Evolutionary conservation across 2,329 filamentous ascomycete species (phyloP).

Genomic region (Sporothrix schenckii): DNA sequence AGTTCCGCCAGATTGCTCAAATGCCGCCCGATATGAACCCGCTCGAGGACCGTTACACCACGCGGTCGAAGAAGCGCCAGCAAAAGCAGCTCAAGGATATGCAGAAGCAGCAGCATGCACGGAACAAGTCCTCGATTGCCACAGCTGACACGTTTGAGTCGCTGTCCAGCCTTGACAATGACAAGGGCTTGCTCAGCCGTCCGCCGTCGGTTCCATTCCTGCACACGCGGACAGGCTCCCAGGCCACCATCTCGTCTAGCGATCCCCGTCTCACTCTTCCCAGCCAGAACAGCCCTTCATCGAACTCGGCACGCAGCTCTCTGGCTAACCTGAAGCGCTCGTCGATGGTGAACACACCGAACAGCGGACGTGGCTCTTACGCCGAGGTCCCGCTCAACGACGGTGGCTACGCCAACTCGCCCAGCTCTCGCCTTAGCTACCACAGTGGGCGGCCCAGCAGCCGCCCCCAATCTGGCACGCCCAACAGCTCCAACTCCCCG

Average conservation of each 20-base stretch:
- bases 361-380: conserved; percentile 51
- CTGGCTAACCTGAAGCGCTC: conserved; percentile 48
- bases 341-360: conserved; percentile 43
- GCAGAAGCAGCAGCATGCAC: conserved; percentile 61
- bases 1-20: conserved; percentile 78
- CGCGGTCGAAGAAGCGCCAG: conserved; percentile 50
- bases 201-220: conserved; percentile 72
- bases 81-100: conserved; percentile 20
- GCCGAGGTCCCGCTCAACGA: conserved; percentile 54
- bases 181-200: conserved; percentile 49
- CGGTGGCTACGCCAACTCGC: conserved; percentile 38
- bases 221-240: conserved; percentile 71
- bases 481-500: conserved; percentile 12
- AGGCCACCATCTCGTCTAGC: conserved; percentile 50
- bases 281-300: conserved; percentile 52
- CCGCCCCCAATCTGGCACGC: conserved; percentile 12
- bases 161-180: conserved; percentile 56
- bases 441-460: conserved; percentile 26
- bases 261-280: conserved; percentile 60
- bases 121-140: conserved; percentile 65
- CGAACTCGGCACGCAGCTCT: conserved; percentile 50
- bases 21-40: conserved; percentile 96
- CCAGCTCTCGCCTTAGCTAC: conserved; percentile 20
- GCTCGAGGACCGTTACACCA: conserved; percentile 81
- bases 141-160: conserved; percentile 47